Evolutionary conservation across 2,329 filamentous ascomycete genomes (phyloP).

Genomic region (Microcera coccophila): DNA sequence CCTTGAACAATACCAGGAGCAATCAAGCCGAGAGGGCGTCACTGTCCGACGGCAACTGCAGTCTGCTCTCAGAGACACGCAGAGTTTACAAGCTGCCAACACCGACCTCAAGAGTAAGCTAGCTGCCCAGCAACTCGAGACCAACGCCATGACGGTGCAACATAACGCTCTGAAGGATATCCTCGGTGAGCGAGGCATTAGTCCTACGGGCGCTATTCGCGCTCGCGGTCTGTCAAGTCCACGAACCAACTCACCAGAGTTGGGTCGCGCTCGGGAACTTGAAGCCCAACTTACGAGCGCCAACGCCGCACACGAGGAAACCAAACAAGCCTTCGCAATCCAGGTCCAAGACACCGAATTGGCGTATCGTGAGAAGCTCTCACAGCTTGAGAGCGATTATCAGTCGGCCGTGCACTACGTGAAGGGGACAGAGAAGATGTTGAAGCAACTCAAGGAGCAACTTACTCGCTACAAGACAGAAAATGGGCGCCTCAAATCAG

Average conservation of each 20-base stretch:
- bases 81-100: slow-evolving; percentile 75
- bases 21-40: slow-evolving; percentile 89
- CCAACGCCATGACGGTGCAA: slow-evolving; percentile 89
- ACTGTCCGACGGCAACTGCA: slow-evolving; percentile 88
- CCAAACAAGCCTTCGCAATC: slow-evolving; percentile 70
- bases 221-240: slow-evolving; percentile 67
- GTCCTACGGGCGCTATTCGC: slow-evolving; percentile 66
- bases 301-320: slow-evolving; percentile 78
- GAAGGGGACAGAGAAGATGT: slow-evolving; percentile 98
- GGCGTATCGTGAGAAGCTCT: slow-evolving; percentile 86
- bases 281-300: slow-evolving; percentile 81
- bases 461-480: slow-evolving; percentile 87
- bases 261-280: slow-evolving; percentile 73
- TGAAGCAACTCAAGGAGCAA: slow-evolving; percentile 97
- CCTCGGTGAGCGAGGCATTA: slow-evolving; percentile 82
- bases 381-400: slow-evolving; percentile 94
- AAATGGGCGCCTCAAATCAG: slow-evolving; percentile 75
- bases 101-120: slow-evolving; percentile 78
- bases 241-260: slow-evolving; percentile 74
- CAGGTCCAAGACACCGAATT: slow-evolving; percentile 84
- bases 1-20: slow-evolving; percentile 94
- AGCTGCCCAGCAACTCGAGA: slow-evolving; percentile 82
- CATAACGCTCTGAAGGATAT: slow-evolving; percentile 92
- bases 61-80: slow-evolving; percentile 74
- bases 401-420: slow-evolving; percentile 97